Conservation (phyloP, 139 green algal genomes). For the Dunaliella sp. region DNA sequence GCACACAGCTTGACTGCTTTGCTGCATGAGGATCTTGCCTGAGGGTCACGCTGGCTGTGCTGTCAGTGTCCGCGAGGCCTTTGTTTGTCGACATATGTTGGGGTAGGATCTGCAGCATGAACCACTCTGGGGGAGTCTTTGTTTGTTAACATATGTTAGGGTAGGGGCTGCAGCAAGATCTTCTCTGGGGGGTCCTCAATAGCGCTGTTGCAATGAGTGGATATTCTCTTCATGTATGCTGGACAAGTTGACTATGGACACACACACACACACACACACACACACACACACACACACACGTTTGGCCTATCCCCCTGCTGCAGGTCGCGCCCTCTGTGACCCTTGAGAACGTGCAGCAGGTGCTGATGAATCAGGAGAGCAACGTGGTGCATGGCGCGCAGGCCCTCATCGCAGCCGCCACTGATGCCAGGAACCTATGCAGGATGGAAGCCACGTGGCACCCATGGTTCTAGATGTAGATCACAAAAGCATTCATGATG, state of each 20-base stretch:
- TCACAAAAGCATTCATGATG: no score
- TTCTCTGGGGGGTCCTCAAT: background rate
- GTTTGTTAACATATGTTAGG: background rate
- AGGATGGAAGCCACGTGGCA: constrained; percentile 92
- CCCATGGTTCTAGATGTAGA: no score
- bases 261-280: background rate
- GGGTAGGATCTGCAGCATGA: background rate
- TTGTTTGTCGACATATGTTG: no score
- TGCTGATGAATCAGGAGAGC: constrained; percentile 5
- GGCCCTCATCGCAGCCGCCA: constrained; percentile 77
- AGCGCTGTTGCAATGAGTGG: background rate
- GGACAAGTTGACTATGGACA: background rate
- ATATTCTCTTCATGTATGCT: background rate
- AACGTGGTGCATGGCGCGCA: constrained; percentile 63
- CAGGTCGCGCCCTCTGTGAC: background rate
- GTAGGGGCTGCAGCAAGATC: background rate
- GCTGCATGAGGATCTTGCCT: background rate
- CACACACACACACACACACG: background rate
- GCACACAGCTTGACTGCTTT: background rate
- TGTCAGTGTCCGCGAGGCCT: no score
- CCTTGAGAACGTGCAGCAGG: constrained; percentile 20
- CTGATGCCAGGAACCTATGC: constrained; percentile 75
- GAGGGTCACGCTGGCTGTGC: no score
- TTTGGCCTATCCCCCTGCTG: background rate
- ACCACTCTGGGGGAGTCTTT: background rate